Conservation (phyloP, 305 asterid genomes). For the Withania somnifera region DNA sequence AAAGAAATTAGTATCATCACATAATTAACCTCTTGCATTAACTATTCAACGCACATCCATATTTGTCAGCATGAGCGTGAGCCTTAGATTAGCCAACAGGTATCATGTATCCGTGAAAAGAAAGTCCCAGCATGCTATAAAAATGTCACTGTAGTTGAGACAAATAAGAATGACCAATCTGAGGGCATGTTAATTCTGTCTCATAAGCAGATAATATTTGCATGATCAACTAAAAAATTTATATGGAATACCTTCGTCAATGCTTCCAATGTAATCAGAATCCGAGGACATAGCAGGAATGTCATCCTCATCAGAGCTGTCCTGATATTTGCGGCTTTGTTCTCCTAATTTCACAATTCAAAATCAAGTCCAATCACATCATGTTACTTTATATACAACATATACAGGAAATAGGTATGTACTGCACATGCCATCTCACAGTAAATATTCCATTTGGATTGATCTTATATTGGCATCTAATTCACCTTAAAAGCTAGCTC, state of each 20-base stretch:
- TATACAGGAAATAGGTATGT: neutral
- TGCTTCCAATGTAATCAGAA: conserved; percentile 24
- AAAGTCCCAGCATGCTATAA: neutral
- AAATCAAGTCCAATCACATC: neutral
- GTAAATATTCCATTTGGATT: too few relatives aligned
- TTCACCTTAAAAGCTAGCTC: too few relatives aligned
- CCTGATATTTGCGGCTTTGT: conserved; percentile 16
- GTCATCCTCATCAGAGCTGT: conserved; percentile 38
- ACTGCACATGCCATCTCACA: neutral
- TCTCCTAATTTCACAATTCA: conserved; percentile 29
- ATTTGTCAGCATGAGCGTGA: too few relatives aligned
- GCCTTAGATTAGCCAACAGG: neutral
- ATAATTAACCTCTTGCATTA: too few relatives aligned
- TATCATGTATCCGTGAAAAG: neutral
- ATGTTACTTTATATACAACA: neutral
- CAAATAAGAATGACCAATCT: neutral
- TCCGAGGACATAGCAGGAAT: conserved; percentile 22
- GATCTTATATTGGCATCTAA: too few relatives aligned
- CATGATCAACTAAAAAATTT: neutral
- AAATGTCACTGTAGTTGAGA: neutral
- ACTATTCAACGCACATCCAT: too few relatives aligned
- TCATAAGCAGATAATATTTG: neutral
- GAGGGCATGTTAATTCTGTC: neutral
- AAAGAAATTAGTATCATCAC: too few relatives aligned
- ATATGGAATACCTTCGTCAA: conserved; percentile 33